phyloP scores from a whole-genome alignment of 805 yeast genomes.

The Cyberlindnera xishuangbannaensis region DNA sequence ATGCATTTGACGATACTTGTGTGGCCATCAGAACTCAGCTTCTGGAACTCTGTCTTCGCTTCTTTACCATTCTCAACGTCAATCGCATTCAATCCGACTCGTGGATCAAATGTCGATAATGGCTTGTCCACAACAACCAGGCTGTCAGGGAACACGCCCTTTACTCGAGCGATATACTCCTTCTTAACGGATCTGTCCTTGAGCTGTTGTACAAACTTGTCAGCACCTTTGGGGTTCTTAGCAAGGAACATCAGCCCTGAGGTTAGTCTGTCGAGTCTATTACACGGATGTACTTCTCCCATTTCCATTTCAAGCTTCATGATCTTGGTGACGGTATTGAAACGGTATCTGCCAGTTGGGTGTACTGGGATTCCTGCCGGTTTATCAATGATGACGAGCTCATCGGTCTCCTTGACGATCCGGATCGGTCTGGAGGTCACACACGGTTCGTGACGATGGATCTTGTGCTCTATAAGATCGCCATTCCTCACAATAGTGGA shows the following conservation, averaged over 20 bases:
- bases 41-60: constrained; percentile 62
- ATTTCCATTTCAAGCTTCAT: constrained; percentile 62
- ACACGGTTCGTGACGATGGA: constrained; percentile 84
- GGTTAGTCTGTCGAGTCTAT: constrained; percentile 83
- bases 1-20: constrained; percentile 72
- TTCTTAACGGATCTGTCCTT: constrained; percentile 51
- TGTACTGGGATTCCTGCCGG: constrained; percentile 96
- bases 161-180: constrained; percentile 81
- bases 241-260: constrained; percentile 81
- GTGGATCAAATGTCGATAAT: constrained; percentile 64
- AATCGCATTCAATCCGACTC: constrained; percentile 53
- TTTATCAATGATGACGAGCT: constrained; percentile 78
- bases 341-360: constrained; percentile 83
- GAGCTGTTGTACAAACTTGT: constrained; percentile 53
- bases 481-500: constrained; percentile 75
- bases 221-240: constrained; percentile 48
- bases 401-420: constrained; percentile 52
- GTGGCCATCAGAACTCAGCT: constrained; percentile 24
- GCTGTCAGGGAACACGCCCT: constrained; percentile 75
- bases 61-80: constrained; percentile 44
- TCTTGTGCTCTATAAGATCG: constrained; percentile 66
- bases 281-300: constrained; percentile 71
- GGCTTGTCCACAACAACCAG: constrained; percentile 61
- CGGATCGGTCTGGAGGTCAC: constrained; percentile 29
- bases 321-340: constrained; percentile 70